Evolutionary conservation across 2,329 filamentous ascomycete genomes (phyloP).

Genomic region (Lasiodiplodia sp.): DNA sequence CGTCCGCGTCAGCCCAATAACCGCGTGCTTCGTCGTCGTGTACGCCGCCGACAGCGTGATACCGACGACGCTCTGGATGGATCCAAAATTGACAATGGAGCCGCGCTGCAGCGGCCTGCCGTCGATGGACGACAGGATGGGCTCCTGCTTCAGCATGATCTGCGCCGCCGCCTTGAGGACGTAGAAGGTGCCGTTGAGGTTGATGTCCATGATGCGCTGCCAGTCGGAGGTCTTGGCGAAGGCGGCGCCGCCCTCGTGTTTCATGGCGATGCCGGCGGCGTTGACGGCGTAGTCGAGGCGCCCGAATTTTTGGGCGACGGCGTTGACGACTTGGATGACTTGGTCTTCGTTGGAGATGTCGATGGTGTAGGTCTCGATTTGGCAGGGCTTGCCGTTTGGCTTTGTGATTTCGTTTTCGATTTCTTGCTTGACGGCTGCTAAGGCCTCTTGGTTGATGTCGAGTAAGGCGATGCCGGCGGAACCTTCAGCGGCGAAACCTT

Average conservation of each 20-base stretch:
- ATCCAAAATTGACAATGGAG: conserved; percentile 62
- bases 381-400: conserved; percentile 28
- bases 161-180: conserved; percentile 63
- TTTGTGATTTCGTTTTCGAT: conserved; percentile 27
- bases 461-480: conserved; percentile 11
- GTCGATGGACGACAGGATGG: conserved; percentile 32
- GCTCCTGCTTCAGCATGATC: conserved; percentile 64
- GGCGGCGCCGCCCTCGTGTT: conserved; percentile 56
- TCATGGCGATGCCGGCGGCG: conserved; percentile 59
- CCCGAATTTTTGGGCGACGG: conserved; percentile 49
- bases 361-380: neutral
- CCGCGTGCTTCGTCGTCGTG: conserved; percentile 61
- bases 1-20: conserved; percentile 61
- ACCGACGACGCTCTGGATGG: conserved; percentile 60
- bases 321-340: conserved; percentile 49
- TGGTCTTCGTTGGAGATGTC: conserved; percentile 34
- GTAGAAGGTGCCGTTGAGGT: conserved; percentile 49
- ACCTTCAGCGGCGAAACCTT: neutral
- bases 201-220: no score
- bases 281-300: conserved; percentile 65
- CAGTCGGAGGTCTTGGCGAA: conserved; percentile 44
- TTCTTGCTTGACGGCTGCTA: conserved; percentile 30
- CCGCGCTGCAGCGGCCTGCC: conserved; percentile 49
- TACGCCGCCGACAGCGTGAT: conserved; percentile 53
- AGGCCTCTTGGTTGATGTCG: conserved; percentile 31